These are phyloP conservation scores for Cryoendolithus antarcticus DNA, from an alignment of 2,329 filamentous ascomycete species.

Conservation along the genomic window DNA sequence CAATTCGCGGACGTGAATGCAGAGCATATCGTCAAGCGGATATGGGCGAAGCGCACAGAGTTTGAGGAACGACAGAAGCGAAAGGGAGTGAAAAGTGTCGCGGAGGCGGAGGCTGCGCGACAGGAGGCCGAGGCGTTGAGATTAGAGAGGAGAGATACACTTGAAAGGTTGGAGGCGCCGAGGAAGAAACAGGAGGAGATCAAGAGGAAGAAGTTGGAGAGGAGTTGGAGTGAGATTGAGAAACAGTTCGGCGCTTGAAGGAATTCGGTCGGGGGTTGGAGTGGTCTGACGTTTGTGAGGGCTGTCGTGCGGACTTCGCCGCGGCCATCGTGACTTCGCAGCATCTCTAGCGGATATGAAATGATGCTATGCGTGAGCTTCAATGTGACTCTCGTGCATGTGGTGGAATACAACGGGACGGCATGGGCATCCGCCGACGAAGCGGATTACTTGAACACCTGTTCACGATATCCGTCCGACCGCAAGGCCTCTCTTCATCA, in stretches of 20 bases:
- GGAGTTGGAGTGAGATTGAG: conserved; percentile 26
- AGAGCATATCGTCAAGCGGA: conserved; percentile 79
- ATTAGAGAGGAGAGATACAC: conserved; percentile 10
- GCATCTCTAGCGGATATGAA: too few relatives aligned
- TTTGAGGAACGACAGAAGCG: conserved; percentile 86
- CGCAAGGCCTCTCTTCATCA: too few relatives aligned
- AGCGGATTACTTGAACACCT: too few relatives aligned
- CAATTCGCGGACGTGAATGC: conserved; percentile 81
- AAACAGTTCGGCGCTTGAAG: conserved; percentile 25
- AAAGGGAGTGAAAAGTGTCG: conserved; percentile 75
- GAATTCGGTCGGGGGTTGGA: too few relatives aligned
- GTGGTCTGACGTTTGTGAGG: too few relatives aligned
- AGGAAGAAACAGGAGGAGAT: conserved; percentile 4
- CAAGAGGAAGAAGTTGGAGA: conserved; percentile 9
- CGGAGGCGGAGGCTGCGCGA: conserved; percentile 44
- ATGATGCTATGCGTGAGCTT: too few relatives aligned
- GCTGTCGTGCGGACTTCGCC: too few relatives aligned
- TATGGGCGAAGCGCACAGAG: conserved; percentile 70
- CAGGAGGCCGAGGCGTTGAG: conserved; percentile 14
- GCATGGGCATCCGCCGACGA: too few relatives aligned
- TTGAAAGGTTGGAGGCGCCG: conserved; percentile 11
- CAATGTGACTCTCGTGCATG: too few relatives aligned
- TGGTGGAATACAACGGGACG: too few relatives aligned
- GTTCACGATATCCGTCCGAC: too few relatives aligned
- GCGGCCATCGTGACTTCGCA: too few relatives aligned